Conservation (phyloP, 352 stramenopile species). For the Globisporangium takayamanum region DNA sequence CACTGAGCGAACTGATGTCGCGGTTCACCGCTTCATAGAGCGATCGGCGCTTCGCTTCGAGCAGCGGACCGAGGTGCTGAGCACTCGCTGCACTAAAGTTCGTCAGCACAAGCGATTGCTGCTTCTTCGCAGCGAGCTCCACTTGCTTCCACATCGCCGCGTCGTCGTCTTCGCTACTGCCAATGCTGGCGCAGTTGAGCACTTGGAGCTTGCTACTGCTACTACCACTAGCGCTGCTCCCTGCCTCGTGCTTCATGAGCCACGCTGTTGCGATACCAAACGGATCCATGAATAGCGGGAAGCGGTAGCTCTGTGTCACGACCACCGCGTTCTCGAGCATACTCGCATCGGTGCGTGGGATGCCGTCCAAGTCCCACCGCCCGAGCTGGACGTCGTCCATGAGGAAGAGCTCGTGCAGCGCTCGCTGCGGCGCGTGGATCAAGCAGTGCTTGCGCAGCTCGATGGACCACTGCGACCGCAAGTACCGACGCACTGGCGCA, state of each 20-base stretch:
- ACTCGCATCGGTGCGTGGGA: constrained; percentile 28
- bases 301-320: constrained; percentile 27
- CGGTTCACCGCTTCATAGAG: constrained; percentile 45
- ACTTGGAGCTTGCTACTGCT: neutral
- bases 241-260: constrained; percentile 33
- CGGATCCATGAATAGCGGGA: constrained; percentile 57
- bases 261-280: constrained; percentile 43
- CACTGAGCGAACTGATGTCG: constrained; percentile 23
- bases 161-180: constrained; percentile 8
- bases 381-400: constrained; percentile 25
- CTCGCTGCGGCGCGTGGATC: constrained; percentile 19
- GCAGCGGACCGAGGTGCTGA: constrained; percentile 24
- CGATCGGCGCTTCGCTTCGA: constrained; percentile 38
- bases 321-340: constrained; percentile 44
- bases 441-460: constrained; percentile 25
- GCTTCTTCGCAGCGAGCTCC: constrained; percentile 25
- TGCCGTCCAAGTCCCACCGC: constrained; percentile 38
- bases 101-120: constrained; percentile 34
- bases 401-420: constrained; percentile 26
- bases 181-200: constrained; percentile 7
- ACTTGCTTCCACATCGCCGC: constrained; percentile 37
- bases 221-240: too few relatives aligned
- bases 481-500: constrained; percentile 5
- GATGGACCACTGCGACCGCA: constrained; percentile 34
- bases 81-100: constrained; percentile 28